Conservation (phyloP, 1,284 basidiomycete species). For the Austroboletus novae-zelandiae region DNA sequence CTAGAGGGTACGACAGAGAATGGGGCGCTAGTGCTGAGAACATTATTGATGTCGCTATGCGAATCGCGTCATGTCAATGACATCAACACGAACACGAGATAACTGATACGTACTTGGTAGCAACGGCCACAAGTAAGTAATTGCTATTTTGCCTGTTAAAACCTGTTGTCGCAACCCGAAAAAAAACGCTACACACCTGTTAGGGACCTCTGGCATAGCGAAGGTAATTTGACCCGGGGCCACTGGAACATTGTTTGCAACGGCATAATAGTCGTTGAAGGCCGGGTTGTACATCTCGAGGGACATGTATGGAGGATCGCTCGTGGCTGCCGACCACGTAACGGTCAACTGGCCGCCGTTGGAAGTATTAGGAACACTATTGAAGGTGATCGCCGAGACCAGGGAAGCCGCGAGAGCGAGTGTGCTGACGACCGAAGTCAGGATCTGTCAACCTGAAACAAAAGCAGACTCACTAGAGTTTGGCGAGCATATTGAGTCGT, state of each 20-base stretch:
- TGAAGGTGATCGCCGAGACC: constrained; percentile 47
- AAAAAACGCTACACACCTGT: constrained; percentile 38
- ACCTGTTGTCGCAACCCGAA: no score
- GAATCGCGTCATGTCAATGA: background rate
- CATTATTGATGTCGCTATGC: constrained; percentile 46
- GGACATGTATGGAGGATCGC: constrained; percentile 42
- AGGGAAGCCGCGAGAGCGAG: constrained; percentile 47
- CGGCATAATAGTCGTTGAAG: constrained; percentile 56
- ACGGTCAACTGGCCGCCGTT: constrained; percentile 41
- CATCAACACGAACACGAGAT: background rate
- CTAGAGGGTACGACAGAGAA: constrained; percentile 51
- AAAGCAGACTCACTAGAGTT: constrained; percentile 30
- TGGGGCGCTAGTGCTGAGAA: constrained; percentile 40
- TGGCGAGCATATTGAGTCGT: constrained; percentile 35
- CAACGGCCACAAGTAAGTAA: constrained; percentile 54
- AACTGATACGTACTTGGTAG: constrained; percentile 34
- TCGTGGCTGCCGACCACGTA: constrained; percentile 42
- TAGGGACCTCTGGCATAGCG: constrained; percentile 49
- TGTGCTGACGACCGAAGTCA: constrained; percentile 25
- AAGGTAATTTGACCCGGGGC: constrained; percentile 37
- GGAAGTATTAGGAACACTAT: constrained; percentile 36
- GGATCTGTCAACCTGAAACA: background rate
- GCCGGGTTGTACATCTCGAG: constrained; percentile 44
- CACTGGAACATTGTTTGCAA: constrained; percentile 57
- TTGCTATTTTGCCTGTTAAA: constrained; percentile 33